Evolutionary conservation across 1,284 basidiomycete genomes (phyloP).

Genomic region (Apiotrichum domesticum): DNA sequence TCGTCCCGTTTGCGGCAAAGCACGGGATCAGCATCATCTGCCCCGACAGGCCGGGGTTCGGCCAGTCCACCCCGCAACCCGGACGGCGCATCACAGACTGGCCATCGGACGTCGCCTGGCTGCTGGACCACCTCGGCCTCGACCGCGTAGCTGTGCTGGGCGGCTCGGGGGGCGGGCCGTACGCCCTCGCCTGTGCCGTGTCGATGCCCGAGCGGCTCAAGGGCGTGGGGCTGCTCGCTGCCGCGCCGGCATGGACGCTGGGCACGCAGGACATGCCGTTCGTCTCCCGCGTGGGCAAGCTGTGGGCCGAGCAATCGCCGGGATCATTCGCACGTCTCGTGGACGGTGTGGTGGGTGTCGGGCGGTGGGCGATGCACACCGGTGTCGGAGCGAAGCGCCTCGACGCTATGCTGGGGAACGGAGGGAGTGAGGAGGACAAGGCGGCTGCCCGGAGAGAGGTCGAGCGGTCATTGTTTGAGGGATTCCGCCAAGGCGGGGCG

Average conservation of each 20-base stretch:
- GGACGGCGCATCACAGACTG: constrained; percentile 1
- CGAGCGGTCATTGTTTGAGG: neutral
- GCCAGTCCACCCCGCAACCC: neutral
- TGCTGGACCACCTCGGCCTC: constrained; percentile 4
- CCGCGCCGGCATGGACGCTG: constrained; percentile 10
- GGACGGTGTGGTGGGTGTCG: too few species aligned
- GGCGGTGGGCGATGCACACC: too few species aligned
- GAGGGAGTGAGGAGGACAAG: too few species aligned
- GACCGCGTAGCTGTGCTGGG: constrained; percentile 4
- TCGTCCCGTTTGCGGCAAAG: neutral
- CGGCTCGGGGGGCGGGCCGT: constrained; percentile 12
- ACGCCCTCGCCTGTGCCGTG: constrained; percentile 10
- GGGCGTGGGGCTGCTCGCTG: constrained; percentile 6
- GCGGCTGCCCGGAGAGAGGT: too few species aligned
- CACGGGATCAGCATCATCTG: constrained; percentile 3
- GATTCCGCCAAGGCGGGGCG: constrained; percentile 5
- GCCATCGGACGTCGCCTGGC: constrained; percentile 1
- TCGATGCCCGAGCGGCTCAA: neutral
- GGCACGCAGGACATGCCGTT: too few species aligned
- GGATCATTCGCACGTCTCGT: too few species aligned
- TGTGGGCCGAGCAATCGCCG: too few species aligned
- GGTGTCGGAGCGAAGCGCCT: too few species aligned
- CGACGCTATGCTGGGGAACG: too few species aligned
- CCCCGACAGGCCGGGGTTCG: constrained; percentile 17
- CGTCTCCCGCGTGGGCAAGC: too few species aligned